A percentile compares a stretch with the other conserved stretches of the same genome.
These are phyloP conservation scores for Halophytophthora batemanensis DNA, from an alignment of 352 stramenopile species.

Conservation along the genomic window DNA sequence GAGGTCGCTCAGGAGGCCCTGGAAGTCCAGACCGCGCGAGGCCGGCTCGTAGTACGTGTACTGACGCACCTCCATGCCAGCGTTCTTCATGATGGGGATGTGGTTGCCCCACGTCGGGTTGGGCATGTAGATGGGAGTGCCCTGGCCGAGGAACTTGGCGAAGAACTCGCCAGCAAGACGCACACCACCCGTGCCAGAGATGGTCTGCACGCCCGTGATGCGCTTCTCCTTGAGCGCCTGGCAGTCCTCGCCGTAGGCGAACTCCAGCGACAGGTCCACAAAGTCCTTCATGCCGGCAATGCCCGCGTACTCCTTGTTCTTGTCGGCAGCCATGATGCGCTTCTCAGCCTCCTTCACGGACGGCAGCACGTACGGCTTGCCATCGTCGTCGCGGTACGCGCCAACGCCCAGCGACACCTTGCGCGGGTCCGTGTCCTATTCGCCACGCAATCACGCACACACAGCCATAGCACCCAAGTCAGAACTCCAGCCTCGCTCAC, in stretches of 20 bases:
- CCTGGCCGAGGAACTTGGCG: conserved; percentile 81
- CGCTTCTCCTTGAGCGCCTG: conserved; percentile 87
- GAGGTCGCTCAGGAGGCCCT: conserved; percentile 94
- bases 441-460: conserved; percentile 39
- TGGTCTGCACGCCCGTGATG: conserved; percentile 95
- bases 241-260: conserved; percentile 97
- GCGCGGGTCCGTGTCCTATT: conserved; percentile 87
- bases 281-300: conserved; percentile 97
- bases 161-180: conserved; percentile 97
- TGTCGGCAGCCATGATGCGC: conserved; percentile 89
- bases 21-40: conserved; percentile 91
- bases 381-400: conserved; percentile 95
- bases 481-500: not conserved
- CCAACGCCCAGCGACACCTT: conserved; percentile 99
- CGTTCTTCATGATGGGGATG: conserved; percentile 92
- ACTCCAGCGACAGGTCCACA: conserved; percentile 92
- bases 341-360: conserved; percentile 97
- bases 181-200: conserved; percentile 98
- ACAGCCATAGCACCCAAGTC: not conserved
- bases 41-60: conserved; percentile 88
- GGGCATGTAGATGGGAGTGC: conserved; percentile 95
- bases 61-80: conserved; percentile 71
- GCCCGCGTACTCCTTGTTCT: conserved; percentile 98
- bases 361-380: conserved; percentile 95
- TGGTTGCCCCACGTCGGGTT: conserved; percentile 99